These are phyloP conservation scores for Linderniella brevidens DNA, from an alignment of 257 asterid species.

Conservation along the genomic window DNA sequence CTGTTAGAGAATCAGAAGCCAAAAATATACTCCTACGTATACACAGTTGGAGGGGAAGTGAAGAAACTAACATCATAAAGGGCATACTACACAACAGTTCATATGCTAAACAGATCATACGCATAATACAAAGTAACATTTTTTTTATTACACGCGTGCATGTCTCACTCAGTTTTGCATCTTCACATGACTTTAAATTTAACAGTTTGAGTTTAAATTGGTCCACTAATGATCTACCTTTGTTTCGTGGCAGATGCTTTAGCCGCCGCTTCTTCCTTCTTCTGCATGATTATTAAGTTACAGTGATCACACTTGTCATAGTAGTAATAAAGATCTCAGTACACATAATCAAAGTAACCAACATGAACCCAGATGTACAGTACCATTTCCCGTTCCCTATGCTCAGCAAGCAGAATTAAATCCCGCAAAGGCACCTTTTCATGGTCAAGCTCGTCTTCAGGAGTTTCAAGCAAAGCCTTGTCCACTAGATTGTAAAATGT, in stretches of 20 bases:
- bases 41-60: slow-evolving; percentile 1
- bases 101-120: too few species aligned
- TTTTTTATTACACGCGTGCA: too few species aligned
- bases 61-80: neutral
- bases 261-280: slow-evolving; percentile 29
- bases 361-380: neutral
- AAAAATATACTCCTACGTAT: too few species aligned
- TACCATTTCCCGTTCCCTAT: slow-evolving; percentile 54
- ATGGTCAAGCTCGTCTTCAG: slow-evolving; percentile 64
- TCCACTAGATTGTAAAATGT: slow-evolving; percentile 33
- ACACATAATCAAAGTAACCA: neutral
- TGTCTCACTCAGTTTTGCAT: too few species aligned
- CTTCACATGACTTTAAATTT: neutral
- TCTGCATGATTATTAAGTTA: slow-evolving; percentile 30
- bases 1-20: too few species aligned
- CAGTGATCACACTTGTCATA: neutral
- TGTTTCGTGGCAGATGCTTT: slow-evolving; percentile 21
- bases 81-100: slow-evolving; percentile 5
- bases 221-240: slow-evolving; percentile 25
- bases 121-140: too few species aligned
- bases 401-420: slow-evolving; percentile 62
- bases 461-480: slow-evolving; percentile 53
- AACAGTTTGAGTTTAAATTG: neutral
- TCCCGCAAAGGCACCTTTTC: slow-evolving; percentile 53
- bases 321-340: neutral